Conservation (phyloP, 2,329 filamentous ascomycete genomes). For the Rhytidhysteron rufulum region DNA sequence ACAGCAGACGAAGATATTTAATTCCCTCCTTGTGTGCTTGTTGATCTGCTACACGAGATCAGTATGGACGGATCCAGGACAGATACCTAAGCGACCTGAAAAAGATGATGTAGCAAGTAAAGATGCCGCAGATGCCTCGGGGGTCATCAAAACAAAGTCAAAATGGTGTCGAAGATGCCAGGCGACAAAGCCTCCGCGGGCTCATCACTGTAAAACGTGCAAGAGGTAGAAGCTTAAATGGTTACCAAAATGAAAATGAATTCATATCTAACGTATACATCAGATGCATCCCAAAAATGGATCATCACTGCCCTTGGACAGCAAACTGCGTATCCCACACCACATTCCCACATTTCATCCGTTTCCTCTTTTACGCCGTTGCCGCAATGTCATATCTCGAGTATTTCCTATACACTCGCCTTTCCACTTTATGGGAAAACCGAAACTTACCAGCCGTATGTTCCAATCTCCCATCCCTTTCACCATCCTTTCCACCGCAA, state of each 20-base stretch:
- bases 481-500: too few species aligned
- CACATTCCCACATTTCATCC: constrained; percentile 77
- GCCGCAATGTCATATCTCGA: constrained; percentile 59
- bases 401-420: constrained; percentile 58
- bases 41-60: constrained; percentile 67
- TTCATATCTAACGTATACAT: not conserved
- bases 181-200: constrained; percentile 68
- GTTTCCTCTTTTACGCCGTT: constrained; percentile 70
- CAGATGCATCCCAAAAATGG: constrained; percentile 74
- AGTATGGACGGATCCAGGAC: constrained; percentile 58
- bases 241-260: not conserved
- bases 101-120: constrained; percentile 38
- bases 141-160: not conserved
- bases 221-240: constrained; percentile 43
- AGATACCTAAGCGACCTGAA: constrained; percentile 49
- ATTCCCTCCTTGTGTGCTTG: constrained; percentile 59
- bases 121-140: constrained; percentile 17
- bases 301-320: constrained; percentile 86
- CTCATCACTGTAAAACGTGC: constrained; percentile 79
- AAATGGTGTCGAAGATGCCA: constrained; percentile 74
- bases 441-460: constrained; percentile 64
- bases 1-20: constrained; percentile 61
- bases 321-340: constrained; percentile 77
- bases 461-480: constrained; percentile 9
- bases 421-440: constrained; percentile 58